These are phyloP conservation scores for Pholiota adiposa DNA, from an alignment of 1,284 basidiomycete genomes.

Conservation along the genomic window DNA sequence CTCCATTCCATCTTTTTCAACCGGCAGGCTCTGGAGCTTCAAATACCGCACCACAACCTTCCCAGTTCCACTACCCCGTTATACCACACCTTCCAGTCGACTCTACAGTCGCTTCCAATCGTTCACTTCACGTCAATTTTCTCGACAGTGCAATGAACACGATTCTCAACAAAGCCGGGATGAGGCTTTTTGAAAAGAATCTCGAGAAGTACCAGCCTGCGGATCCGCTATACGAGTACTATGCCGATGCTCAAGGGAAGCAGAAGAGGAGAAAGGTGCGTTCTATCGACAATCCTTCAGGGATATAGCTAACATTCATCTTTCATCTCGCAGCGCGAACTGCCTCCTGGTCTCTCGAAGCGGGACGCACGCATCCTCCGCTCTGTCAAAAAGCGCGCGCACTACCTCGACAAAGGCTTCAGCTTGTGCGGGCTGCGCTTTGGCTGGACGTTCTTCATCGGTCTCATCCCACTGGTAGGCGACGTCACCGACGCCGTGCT, in stretches of 20 bases:
- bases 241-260: constrained; percentile 68
- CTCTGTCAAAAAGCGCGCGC: constrained; percentile 80
- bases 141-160: neutral
- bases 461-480: constrained; percentile 76
- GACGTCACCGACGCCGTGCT: constrained; percentile 67
- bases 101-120: no score
- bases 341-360: constrained; percentile 79
- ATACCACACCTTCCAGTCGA: no score
- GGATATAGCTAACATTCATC: neutral
- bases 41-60: no score
- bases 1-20: no score
- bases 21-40: no score
- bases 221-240: constrained; percentile 84
- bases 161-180: constrained; percentile 37
- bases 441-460: constrained; percentile 86
- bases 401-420: constrained; percentile 93
- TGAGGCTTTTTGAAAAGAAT: constrained; percentile 65
- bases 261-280: constrained; percentile 72
- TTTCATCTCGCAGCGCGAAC: constrained; percentile 53
- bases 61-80: neutral
- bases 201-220: constrained; percentile 67
- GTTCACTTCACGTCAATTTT: no score
- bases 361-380: constrained; percentile 80
- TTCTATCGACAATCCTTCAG: constrained; percentile 10
- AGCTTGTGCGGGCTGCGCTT: constrained; percentile 82